phyloP scores from a whole-genome alignment of 345 rosid genomes.

The Dovyalis caffra region DNA sequence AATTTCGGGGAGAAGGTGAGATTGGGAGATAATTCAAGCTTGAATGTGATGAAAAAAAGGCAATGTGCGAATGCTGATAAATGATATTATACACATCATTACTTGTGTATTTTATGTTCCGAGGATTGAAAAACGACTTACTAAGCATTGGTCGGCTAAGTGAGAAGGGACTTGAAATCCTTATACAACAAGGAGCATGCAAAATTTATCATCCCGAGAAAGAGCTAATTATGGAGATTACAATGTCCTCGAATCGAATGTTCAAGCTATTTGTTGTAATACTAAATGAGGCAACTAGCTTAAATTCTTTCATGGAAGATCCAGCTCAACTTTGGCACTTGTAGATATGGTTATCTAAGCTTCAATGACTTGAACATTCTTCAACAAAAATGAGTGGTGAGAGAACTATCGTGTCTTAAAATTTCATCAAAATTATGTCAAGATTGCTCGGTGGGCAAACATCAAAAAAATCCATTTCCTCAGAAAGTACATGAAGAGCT shows the following conservation, averaged over 20 bases:
- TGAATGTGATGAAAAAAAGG: not conserved
- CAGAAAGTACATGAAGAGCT: not conserved
- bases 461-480: not conserved
- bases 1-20: not conserved
- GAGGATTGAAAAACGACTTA: not conserved
- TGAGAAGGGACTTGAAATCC: not conserved
- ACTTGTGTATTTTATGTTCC: not conserved
- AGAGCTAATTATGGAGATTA: not conserved
- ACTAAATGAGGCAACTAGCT: not conserved
- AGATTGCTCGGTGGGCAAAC: not conserved
- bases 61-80: not conserved
- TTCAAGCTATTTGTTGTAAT: not conserved
- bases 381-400: not conserved
- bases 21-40: not conserved
- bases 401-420: not conserved
- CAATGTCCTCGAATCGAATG: not conserved
- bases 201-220: not conserved
- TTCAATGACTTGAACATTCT: not conserved
- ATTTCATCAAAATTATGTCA: not conserved
- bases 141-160: not conserved
- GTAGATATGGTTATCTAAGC: not conserved
- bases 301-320: not conserved
- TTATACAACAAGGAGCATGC: not conserved
- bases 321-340: not conserved
- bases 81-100: not conserved